Evolutionary conservation across 768 basidiomycete species (phyloP), one percentile per base, ranked within the genome.

Genomic region (Tubosaeta brunneosetosa): DNA sequence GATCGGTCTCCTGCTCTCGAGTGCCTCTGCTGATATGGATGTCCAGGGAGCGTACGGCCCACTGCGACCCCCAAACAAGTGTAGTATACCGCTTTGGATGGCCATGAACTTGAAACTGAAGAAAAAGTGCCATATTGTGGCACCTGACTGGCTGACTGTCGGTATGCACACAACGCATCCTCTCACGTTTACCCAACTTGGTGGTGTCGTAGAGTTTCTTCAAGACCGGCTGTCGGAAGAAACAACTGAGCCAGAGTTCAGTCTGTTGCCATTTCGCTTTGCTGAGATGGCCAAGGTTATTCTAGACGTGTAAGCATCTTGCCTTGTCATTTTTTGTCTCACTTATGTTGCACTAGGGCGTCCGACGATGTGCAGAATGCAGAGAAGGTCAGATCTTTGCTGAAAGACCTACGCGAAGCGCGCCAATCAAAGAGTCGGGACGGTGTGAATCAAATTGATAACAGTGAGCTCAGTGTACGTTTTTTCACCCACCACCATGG

Each of bases 381-480:
- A 4, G 92, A 97, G 50, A 88, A 83, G 59, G 74, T 98, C 19
- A 82, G 91, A 6, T 85, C 85, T 6, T 71, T 98, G 2, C 78
- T 98, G 17, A 94, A 98, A 67, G 94, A 97, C 65, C 75, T 98
- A n/a, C 86, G 94, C 12, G 94, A 98, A 73, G 91, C 91, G 12
- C 80, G 97, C 36, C 95, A 97, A 67, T 88, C 94, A 8, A 99
- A 99, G 66, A 86, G 89, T 71, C 74, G 94, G 55, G 83, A 88
- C 50, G 94, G 94, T 77, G 72, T 98, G 2, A 76, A 79, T 54
- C 81, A 80, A 53, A 76, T 97, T 27, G 89, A 94, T 66, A 81
- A 90, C 63, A 87, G 83, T 57, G 88, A 90, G 66, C 77, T 93
- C 26, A 84, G 83, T 70, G 91, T 91, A 67, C 38, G 84, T 71